A percentile compares a stretch with the other conserved stretches of the same genome.
phyloP scores from a whole-genome alignment of 257 asterid species.

The Solanum sparsipilum region DNA sequence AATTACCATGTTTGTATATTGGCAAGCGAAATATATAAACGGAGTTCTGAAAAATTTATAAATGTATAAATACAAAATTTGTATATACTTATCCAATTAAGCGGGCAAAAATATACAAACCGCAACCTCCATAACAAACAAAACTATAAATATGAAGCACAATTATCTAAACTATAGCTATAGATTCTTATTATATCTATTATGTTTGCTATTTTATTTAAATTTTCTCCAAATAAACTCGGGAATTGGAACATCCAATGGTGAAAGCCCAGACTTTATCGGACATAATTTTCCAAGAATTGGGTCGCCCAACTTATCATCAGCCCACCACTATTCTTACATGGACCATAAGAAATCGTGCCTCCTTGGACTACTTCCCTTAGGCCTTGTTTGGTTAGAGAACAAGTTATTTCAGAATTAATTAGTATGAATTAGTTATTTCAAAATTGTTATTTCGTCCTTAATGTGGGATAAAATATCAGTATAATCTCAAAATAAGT shows the following conservation, averaged over 20 bases:
- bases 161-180: no score
- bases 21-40: background rate
- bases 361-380: background rate
- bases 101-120: no score
- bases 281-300: background rate
- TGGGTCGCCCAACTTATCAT: background rate
- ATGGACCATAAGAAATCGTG: background rate
- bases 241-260: background rate
- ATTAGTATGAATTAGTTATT: no score
- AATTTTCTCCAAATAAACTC: no score
- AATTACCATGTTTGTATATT: background rate
- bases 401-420: background rate
- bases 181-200: no score
- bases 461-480: no score
- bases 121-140: no score
- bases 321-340: background rate
- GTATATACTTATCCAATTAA: no score
- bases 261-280: background rate
- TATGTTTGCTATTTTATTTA: no score
- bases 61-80: no score
- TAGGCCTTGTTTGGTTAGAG: background rate
- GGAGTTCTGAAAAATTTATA: no score
- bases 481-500: background rate
- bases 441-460: background rate
- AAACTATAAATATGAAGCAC: accelerated